Evolutionary conservation across 2,329 filamentous ascomycete species (phyloP).

Genomic region (Cladobotryum protrusum): DNA sequence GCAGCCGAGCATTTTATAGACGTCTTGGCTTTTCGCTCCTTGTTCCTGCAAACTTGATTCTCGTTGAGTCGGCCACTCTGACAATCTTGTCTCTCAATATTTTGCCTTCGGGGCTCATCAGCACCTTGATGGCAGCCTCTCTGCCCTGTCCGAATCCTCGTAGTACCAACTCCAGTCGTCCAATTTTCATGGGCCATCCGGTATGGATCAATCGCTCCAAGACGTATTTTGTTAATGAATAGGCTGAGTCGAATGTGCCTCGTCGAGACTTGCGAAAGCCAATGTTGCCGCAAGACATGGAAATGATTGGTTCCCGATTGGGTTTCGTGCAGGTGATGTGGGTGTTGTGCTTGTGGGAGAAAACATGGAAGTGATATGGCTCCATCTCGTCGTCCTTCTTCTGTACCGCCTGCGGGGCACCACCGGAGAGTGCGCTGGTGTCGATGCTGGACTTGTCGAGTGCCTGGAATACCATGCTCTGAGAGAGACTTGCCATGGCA

Average conservation of each 20-base stretch:
- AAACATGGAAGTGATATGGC: slow-evolving; percentile 83
- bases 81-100: slow-evolving; percentile 67
- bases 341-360: slow-evolving; percentile 86
- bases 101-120: slow-evolving; percentile 80
- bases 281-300: slow-evolving; percentile 76
- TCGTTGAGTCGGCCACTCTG: slow-evolving; percentile 77
- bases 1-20: slow-evolving; percentile 39
- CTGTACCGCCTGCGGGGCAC: slow-evolving; percentile 15
- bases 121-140: slow-evolving; percentile 82
- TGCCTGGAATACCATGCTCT: slow-evolving; percentile 35
- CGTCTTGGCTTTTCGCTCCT: slow-evolving; percentile 80
- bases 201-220: slow-evolving; percentile 79
- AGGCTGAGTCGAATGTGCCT: slow-evolving; percentile 82
- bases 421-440: slow-evolving; percentile 25
- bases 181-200: slow-evolving; percentile 69
- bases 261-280: slow-evolving; percentile 82
- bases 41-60: slow-evolving; percentile 91
- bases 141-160: slow-evolving; percentile 81
- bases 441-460: slow-evolving; percentile 30
- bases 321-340: slow-evolving; percentile 87
- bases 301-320: slow-evolving; percentile 71
- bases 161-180: slow-evolving; percentile 70
- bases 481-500: slow-evolving; percentile 29
- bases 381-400: slow-evolving; percentile 38
- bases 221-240: slow-evolving; percentile 79